Base-by-base conservation (phyloP, 176 grass and related monocot genomes). In the Carex cristatella region DNA sequence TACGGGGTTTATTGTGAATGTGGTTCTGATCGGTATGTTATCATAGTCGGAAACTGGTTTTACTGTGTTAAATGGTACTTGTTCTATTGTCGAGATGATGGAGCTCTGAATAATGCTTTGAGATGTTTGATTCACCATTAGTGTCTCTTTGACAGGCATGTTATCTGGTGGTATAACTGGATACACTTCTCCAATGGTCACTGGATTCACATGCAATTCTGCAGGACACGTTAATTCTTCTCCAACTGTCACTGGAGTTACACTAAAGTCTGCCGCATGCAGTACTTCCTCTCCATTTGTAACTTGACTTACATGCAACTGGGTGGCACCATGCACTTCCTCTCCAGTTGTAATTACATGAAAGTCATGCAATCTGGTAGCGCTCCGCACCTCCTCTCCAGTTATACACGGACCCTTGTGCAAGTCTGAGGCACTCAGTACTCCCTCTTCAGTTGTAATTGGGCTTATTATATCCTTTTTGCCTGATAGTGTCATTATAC, bases 1-100 rank as follows among this genome's bases (percentile, higher is more conserved):
- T 31, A 76, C 65, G 14, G 12, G 65, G 56, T 89, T 79, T 89
- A 79, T 74, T 78, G 79, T 65, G 30, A 79, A 86, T 68, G 8
- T 67, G 46, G 44, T 23, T 5, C 55, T 58, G 57, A 42, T 61
- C 19, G 46, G 67, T 74, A 69, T 82, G 3, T 38, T 69, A 66
- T 81, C 64, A 71, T 55, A 56, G 54, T 15, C 16, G 7, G 3
- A 14, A 83, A 64, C 42, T 1, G 32, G 10, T 33, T 27, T 54
- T 54, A 72, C 38, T 72, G 44, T 76, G 23, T 19, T 27, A 76
- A 76, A 76, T 53, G 71, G 71, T 31, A 76, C 23, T 76, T 75
- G 28, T 66, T 63, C 40, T 16, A 81, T 19, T 63, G 31, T 46
- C 3, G 56, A 40, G 56, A 11, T 63, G 33, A 61, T 37, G 16